Base-by-base conservation (phyloP, 2,329 filamentous ascomycete genomes). In the Colletotrichum lindemuthianum region DNA sequence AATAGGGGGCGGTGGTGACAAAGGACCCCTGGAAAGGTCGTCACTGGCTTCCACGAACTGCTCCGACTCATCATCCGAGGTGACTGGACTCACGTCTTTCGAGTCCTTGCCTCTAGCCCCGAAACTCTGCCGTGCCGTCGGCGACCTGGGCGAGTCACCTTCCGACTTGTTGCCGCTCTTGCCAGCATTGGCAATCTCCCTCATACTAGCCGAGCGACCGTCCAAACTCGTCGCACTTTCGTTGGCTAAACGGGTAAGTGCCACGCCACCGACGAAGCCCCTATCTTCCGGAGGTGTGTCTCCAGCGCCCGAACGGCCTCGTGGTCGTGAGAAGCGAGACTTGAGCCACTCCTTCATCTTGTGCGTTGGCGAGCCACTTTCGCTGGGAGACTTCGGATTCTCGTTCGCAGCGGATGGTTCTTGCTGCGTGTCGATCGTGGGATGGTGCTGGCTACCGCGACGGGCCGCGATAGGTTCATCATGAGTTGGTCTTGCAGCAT, bases 271-370 rank as follows among this genome's bases (percentile, higher is more conserved):
- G 12, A 86, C 71, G 67, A 87, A 86, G 32, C 78, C 74, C 59
- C 73, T 76, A n/a, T 67, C 67, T 7, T 68, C 51, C 32, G 63
- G 58, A 16, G 76, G 72, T 13, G 70, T 71, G 1, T 78, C 73
- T 10, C 79, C 78, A 8, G 76, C 73, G 0, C 78, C 59, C 2
- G 79, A 78, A 60, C 80, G 82, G 8, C 79, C 74, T 6, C 77
- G 60, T 7, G 67, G 69, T n/a, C 78, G 76, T 0, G 79, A 80
- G 65, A 88, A 83, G 6, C 81, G 83, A 32, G 81, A 83, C 72
- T 83, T 87, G 58, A 88, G 77, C 86, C 86, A 88, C 43, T 78
- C 80, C 68, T 81, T 86, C 47, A 86, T 80, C 65, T 79, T 81
- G 53, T 76, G 74, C 15, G 67, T 72, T 7, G 73, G 70, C 4